Base-by-base conservation (phyloP, 441 rosid species). In the Syzygium syzygioides region DNA sequence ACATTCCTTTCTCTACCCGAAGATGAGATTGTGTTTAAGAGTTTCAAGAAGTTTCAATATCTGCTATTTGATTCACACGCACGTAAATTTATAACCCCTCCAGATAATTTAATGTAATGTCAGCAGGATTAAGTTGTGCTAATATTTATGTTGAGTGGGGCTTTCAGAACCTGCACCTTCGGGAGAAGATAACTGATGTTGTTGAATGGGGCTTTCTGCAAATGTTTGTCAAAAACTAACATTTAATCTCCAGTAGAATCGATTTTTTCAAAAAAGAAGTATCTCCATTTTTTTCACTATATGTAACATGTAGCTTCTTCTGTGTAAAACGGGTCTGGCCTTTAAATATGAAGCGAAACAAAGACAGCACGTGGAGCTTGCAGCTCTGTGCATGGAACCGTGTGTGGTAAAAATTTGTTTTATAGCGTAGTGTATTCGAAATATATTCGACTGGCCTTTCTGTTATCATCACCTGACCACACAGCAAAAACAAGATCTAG, bases 281-380 rank as follows among this genome's bases (percentile, higher is more conserved):
- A 55, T 55, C 56, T 55, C 23, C 79, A 30, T 30, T 68, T 30
- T 30, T 68, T 17, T n/a, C 41, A 8, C 50, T 30, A 34, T 34
- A 48, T 12, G 17, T 88, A 93, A 96, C 99, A 96, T 90, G 95
- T 95, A 89, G 98, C 94, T 89, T 95, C 99, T 93, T 98, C 97
- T 84, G 98, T 92, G 86, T 93, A 95, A 92, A 96, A 97, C 71
- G 98, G 95, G 91, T 98, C 99, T 14, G 97, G 98, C 92, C 93
- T 94, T 53, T 17, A 55, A 55, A 55, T 18, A 55, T 55, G 23
- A 20, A 55, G 20, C 19, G 56, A 55, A 20, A 18, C 6, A 55
- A 8, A 55, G 9, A 55, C 19, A 18, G 23, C 56, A 55, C 19
- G 56, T 18, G 56, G 56, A 55, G 56, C 56, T 17, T 20, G 23